These are phyloP conservation scores for Scortechinia acanthostroma DNA, from an alignment of 2,329 filamentous ascomycete species.

Conservation along the genomic window DNA sequence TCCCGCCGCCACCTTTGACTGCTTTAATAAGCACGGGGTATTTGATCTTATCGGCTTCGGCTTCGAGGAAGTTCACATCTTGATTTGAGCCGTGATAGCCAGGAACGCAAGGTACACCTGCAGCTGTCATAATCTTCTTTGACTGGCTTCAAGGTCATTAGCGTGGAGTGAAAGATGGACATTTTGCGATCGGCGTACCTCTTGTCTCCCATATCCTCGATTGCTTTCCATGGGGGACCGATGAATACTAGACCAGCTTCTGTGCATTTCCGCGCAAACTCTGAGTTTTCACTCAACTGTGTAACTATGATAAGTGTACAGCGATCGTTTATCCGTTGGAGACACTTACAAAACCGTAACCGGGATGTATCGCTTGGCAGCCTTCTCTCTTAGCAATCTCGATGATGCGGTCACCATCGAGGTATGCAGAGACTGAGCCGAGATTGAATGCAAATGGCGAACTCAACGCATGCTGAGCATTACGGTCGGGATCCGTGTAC, in stretches of 20 bases:
- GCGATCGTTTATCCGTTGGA: too few species aligned
- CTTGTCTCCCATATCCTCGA: conserved; percentile 60
- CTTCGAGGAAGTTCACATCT: conserved; percentile 19
- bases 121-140: conserved; percentile 64
- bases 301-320: too few species aligned
- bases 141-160: conserved; percentile 28
- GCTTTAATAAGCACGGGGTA: conserved; percentile 37
- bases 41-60: conserved; percentile 15
- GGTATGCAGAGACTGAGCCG: conserved; percentile 56
- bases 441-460: conserved; percentile 60
- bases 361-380: conserved; percentile 62
- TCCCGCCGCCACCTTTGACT: conserved; percentile 36
- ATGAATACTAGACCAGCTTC: conserved; percentile 65
- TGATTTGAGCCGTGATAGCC: conserved; percentile 63
- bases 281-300: conserved; percentile 54
- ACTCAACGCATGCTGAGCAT: conserved; percentile 57
- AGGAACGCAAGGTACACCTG: conserved; percentile 64
- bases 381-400: conserved; percentile 55
- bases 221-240: conserved; percentile 38
- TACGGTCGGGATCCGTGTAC: conserved; percentile 60
- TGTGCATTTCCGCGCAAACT: conserved; percentile 57
- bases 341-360: conserved; percentile 43
- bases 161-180: neutral
- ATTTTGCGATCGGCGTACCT: conserved; percentile 22
- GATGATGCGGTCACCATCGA: conserved; percentile 63